Percentiles rank a stretch among this genome's conserved stretches.
Conservation (phyloP, 108 stramenopile genomes). For the Aurantiochytrium sp. region DNA sequence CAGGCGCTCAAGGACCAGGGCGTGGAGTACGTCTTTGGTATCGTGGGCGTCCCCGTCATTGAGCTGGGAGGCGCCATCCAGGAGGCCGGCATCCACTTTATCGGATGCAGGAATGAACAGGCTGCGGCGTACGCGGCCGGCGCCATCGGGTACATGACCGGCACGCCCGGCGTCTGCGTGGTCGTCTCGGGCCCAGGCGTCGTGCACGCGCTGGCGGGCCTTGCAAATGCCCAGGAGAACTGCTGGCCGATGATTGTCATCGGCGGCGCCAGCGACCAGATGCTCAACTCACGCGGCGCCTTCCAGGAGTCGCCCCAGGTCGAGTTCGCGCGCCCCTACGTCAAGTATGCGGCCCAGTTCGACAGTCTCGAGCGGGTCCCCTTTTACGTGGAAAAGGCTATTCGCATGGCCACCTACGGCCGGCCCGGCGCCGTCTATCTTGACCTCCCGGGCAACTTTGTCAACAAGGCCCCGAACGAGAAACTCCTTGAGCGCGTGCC, state of each 20-base stretch:
- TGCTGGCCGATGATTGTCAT: slow-evolving; percentile 14
- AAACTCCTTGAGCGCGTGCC: not conserved
- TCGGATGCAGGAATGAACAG: slow-evolving; percentile 4
- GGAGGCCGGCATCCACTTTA: not conserved
- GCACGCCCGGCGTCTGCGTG: not conserved
- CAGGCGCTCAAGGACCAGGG: slow-evolving; percentile 7
- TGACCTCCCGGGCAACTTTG: slow-evolving; percentile 4
- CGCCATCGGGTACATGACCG: slow-evolving; percentile 10
- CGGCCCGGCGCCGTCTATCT: slow-evolving; percentile 1
- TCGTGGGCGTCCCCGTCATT: not conserved
- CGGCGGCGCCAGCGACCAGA: not conserved
- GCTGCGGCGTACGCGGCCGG: slow-evolving; percentile 1
- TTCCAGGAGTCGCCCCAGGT: slow-evolving; percentile 18
- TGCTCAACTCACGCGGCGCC: not conserved
- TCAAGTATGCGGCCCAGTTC: slow-evolving; percentile 3
- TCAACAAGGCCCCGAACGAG: not conserved
- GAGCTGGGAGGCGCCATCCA: not conserved
- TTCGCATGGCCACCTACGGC: not conserved
- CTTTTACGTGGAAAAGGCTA: slow-evolving; percentile 1
- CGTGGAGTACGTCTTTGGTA: slow-evolving; percentile 1
- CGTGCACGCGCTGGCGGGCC: slow-evolving; percentile 9
- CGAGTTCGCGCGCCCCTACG: slow-evolving; percentile 11
- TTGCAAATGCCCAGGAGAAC: slow-evolving; percentile 8
- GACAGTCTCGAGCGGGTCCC: slow-evolving; percentile 6
- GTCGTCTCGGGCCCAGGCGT: slow-evolving; percentile 6